These are phyloP conservation scores for Thermothelomyces thermophilus DNA, from an alignment of 2,329 filamentous ascomycete genomes.

Conservation along the genomic window DNA sequence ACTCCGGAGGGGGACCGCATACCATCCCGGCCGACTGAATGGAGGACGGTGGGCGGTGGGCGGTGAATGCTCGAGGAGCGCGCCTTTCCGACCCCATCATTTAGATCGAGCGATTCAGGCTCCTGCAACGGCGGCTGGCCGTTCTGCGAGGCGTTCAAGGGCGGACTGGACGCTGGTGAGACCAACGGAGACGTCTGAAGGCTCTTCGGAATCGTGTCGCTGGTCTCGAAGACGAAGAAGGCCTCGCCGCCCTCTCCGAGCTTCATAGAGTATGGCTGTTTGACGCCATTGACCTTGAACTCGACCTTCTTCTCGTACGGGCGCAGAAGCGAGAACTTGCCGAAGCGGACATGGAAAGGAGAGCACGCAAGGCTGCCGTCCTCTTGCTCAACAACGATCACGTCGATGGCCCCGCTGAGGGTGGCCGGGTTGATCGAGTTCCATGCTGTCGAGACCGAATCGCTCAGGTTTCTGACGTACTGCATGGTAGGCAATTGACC, in stretches of 20 bases:
- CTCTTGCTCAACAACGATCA: slow-evolving; percentile 94
- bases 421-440: slow-evolving; percentile 99
- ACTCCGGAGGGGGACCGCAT: background rate
- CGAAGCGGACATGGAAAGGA: slow-evolving; percentile 97
- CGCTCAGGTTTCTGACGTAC: slow-evolving; percentile 93
- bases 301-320: slow-evolving; percentile 99
- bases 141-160: slow-evolving; percentile 45
- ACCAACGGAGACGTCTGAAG: slow-evolving; percentile 92
- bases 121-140: slow-evolving; percentile 51
- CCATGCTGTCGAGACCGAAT: slow-evolving; percentile 96
- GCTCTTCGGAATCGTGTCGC: slow-evolving; percentile 82
- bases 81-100: slow-evolving; percentile 37
- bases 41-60: slow-evolving; percentile 41
- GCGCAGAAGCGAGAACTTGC: slow-evolving; percentile 92
- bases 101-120: slow-evolving; percentile 63
- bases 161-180: slow-evolving; percentile 80
- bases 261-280: slow-evolving; percentile 96
- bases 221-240: slow-evolving; percentile 97
- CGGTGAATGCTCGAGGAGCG: slow-evolving; percentile 35
- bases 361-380: slow-evolving; percentile 87
- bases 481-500: slow-evolving; percentile 59
- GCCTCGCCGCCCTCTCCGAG: slow-evolving; percentile 94
- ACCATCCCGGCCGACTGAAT: slow-evolving; percentile 33
- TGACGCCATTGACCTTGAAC: slow-evolving; percentile 86
- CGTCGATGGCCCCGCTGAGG: slow-evolving; percentile 94